These are phyloP conservation scores for Balakata baccata DNA, from an alignment of 345 rosid genomes.

Conservation along the genomic window DNA sequence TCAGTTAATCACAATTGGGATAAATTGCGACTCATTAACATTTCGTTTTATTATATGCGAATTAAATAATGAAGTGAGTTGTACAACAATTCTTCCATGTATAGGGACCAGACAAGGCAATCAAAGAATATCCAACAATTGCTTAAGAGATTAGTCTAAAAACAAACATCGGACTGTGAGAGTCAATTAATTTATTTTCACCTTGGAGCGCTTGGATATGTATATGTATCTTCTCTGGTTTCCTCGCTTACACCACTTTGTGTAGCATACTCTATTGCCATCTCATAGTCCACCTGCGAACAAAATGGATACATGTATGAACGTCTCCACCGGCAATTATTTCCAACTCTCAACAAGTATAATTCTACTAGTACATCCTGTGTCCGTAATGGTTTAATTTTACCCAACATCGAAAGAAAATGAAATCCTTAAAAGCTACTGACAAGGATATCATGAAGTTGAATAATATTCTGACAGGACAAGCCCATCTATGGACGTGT, in stretches of 20 bases:
- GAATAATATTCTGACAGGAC: neutral
- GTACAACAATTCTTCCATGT: conserved; percentile 8
- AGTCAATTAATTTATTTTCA: conserved; percentile 39
- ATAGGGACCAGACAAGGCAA: neutral
- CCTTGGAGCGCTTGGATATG: conserved; percentile 47
- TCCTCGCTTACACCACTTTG: conserved; percentile 91
- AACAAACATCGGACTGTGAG: conserved; percentile 55
- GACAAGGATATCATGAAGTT: neutral
- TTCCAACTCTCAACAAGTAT: too few relatives aligned
- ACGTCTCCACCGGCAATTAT: neutral
- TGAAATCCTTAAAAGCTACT: neutral
- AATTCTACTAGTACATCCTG: neutral
- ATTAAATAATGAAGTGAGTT: neutral
- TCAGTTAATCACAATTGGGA: too few relatives aligned
- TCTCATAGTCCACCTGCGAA: conserved; percentile 92
- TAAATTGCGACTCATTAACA: too few relatives aligned
- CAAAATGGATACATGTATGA: neutral
- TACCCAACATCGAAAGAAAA: too few relatives aligned
- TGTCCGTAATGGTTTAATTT: neutral
- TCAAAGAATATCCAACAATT: neutral
- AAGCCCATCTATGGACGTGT: neutral
- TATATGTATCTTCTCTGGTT: conserved; percentile 67
- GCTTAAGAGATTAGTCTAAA: conserved; percentile 56
- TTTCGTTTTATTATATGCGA: conserved; percentile 13
- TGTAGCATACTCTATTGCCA: conserved; percentile 94